These are phyloP conservation scores for Scheffersomyces lignosus DNA, from an alignment of 805 yeast genomes.

Conservation along the genomic window DNA sequence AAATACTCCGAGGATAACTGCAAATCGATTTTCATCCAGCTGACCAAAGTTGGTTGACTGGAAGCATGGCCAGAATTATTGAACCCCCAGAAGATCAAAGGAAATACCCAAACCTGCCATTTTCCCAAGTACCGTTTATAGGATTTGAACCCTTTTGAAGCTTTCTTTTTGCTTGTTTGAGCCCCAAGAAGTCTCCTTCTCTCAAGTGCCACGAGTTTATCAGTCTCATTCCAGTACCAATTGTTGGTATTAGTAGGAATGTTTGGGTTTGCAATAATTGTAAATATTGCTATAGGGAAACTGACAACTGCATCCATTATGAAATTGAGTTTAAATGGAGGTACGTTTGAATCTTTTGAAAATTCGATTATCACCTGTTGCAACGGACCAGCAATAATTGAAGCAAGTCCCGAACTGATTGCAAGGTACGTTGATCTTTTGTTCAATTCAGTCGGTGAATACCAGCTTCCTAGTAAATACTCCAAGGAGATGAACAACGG, in stretches of 20 bases:
- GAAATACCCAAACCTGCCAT: slow-evolving; percentile 20
- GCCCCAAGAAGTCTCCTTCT: slow-evolving; percentile 15
- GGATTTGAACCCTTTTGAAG: neutral
- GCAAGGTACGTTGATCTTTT: slow-evolving; percentile 17
- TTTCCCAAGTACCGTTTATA: slow-evolving; percentile 12
- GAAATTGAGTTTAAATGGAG: slow-evolving; percentile 19
- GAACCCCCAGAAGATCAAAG: slow-evolving; percentile 33
- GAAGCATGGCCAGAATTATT: slow-evolving; percentile 34
- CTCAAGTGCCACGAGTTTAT: slow-evolving; percentile 14
- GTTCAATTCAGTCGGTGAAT: slow-evolving; percentile 8
- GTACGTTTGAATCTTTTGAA: slow-evolving; percentile 11
- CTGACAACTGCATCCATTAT: slow-evolving; percentile 19
- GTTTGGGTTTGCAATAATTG: slow-evolving; percentile 18
- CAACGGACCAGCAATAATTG: slow-evolving; percentile 17
- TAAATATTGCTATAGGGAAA: slow-evolving; percentile 16
- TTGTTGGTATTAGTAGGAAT: slow-evolving; percentile 19
- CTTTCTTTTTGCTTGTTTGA: slow-evolving; percentile 4
- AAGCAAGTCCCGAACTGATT: slow-evolving; percentile 13
- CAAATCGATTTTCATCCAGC: slow-evolving; percentile 45
- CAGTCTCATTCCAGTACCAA: slow-evolving; percentile 4
- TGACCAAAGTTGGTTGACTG: slow-evolving; percentile 42
- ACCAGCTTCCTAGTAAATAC: slow-evolving; percentile 4
- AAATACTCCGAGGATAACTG: slow-evolving; percentile 31
- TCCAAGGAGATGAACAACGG: slow-evolving; percentile 2
- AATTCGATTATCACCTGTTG: slow-evolving; percentile 14